Percentiles rank a stretch among this genome's conserved stretches.
phyloP scores from a whole-genome alignment of 2,329 filamentous ascomycete species.

The Mycosphaerella arachidis region DNA sequence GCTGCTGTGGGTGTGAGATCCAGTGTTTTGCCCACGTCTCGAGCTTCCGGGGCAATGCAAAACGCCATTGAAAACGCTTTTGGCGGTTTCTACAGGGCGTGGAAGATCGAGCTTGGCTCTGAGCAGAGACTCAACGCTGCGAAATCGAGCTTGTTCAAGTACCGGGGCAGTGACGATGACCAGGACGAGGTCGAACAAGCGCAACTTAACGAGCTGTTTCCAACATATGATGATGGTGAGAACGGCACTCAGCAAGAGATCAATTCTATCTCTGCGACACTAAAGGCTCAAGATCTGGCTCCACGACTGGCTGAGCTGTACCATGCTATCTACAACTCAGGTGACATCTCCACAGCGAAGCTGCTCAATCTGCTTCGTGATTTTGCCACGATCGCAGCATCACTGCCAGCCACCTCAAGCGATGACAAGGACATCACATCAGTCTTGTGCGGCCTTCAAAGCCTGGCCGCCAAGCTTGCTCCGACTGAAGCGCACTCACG shows the following conservation, averaged over 20 bases:
- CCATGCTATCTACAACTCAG: conserved; percentile 14
- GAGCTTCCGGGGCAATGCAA: conserved; percentile 16
- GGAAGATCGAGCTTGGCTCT: conserved; percentile 69
- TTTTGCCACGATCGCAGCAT: not conserved
- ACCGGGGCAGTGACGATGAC: conserved; percentile 71
- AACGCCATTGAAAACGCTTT: conserved; percentile 63
- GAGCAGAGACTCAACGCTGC: conserved; percentile 72
- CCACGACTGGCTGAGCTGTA: conserved; percentile 22
- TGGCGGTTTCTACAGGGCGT: conserved; percentile 69
- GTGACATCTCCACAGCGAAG: not conserved
- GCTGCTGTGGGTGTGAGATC: conserved; percentile 19
- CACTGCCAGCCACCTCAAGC: not conserved
- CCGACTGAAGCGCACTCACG: not conserved
- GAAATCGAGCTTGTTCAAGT: conserved; percentile 75
- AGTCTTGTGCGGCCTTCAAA: conserved; percentile 1
- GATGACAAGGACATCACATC: conserved; percentile 4
- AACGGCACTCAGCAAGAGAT: conserved; percentile 36
- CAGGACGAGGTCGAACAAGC: conserved; percentile 69
- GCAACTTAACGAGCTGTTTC: conserved; percentile 78
- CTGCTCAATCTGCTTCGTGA: not conserved
- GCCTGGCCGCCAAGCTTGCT: not conserved
- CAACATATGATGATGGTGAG: conserved; percentile 55
- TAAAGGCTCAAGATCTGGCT: conserved; percentile 22
- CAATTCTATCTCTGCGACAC: not conserved
- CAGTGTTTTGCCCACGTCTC: conserved; percentile 5